These are phyloP conservation scores for Tolypocladium amazonense DNA, from an alignment of 2,329 filamentous ascomycete genomes.

Conservation along the genomic window DNA sequence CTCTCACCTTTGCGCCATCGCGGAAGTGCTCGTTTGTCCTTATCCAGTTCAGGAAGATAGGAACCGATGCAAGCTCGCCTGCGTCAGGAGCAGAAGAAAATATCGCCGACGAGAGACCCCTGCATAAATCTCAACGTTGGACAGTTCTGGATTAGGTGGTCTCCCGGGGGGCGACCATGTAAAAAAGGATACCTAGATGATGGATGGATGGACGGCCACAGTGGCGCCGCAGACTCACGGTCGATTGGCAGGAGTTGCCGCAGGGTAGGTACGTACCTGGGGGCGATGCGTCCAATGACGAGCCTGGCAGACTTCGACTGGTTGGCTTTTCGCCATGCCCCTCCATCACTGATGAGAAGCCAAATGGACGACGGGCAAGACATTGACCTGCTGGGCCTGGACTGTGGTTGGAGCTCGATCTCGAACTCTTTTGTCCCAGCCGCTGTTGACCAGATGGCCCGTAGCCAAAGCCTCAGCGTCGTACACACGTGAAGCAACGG, in stretches of 20 bases:
- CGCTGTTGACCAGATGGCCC: neutral
- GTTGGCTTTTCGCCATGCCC: neutral
- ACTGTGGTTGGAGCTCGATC: neutral
- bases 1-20: slow-evolving; percentile 25
- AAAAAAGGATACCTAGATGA: neutral
- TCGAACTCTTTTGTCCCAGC: neutral
- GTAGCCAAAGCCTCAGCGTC: neutral
- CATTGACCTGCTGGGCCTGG: neutral
- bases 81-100: neutral
- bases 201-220: neutral
- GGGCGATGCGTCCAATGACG: neutral
- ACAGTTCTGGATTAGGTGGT: slow-evolving; percentile 8
- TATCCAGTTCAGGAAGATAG: neutral
- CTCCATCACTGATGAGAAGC: neutral
- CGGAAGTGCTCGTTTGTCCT: neutral
- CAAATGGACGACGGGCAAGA: neutral
- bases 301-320: neutral
- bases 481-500: neutral
- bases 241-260: neutral
- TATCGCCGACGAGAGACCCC: neutral
- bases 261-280: neutral
- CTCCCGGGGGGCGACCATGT: neutral
- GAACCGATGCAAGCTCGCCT: neutral
- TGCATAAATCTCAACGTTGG: neutral
- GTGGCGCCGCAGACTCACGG: neutral